A percentile compares a stretch with the other conserved stretches of the same genome.
phyloP scores from a whole-genome alignment of 352 stramenopile species.

The Globisporangium apiculatum region DNA sequence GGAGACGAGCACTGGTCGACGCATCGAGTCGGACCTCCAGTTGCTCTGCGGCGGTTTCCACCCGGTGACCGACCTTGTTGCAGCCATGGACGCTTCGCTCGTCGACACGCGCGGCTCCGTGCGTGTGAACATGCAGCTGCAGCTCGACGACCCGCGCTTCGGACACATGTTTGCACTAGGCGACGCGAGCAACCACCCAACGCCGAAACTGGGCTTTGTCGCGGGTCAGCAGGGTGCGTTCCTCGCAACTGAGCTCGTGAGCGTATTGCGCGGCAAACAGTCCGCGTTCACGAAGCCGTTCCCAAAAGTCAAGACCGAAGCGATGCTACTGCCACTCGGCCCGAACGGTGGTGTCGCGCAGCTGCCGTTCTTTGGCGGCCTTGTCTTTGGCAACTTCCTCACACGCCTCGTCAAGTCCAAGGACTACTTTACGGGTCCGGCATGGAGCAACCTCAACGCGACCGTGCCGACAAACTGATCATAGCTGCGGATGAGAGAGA shows the following conservation, averaged over 20 bases:
- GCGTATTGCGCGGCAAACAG: too few relatives aligned
- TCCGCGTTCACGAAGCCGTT: slow-evolving; percentile 2
- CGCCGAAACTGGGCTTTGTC: not conserved
- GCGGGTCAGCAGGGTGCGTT: too few relatives aligned
- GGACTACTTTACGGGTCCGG: slow-evolving; percentile 35
- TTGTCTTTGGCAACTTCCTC: slow-evolving; percentile 44
- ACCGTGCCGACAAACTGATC: slow-evolving; percentile 9
- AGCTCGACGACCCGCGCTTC: slow-evolving; percentile 36
- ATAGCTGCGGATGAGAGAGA: too few relatives aligned
- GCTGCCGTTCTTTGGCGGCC: slow-evolving; percentile 37
- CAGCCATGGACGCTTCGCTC: slow-evolving; percentile 32
- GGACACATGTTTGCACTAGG: slow-evolving; percentile 47
- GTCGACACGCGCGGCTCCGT: slow-evolving; percentile 29
- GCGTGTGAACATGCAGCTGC: slow-evolving; percentile 38
- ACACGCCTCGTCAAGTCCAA: slow-evolving; percentile 39
- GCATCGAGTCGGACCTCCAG: slow-evolving; percentile 42
- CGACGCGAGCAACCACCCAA: slow-evolving; percentile 41
- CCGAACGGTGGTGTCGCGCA: slow-evolving; percentile 44
- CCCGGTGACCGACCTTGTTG: slow-evolving; percentile 18
- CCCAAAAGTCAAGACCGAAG: slow-evolving; percentile 22
- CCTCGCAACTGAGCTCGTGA: too few relatives aligned
- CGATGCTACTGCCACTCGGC: slow-evolving; percentile 38
- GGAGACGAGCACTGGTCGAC: slow-evolving; percentile 36
- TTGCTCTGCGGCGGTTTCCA: slow-evolving; percentile 35
- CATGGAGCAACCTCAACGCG: slow-evolving; percentile 28